phyloP scores from a whole-genome alignment of 108 stramenopile genomes.

The Cyclotella sp. region DNA sequence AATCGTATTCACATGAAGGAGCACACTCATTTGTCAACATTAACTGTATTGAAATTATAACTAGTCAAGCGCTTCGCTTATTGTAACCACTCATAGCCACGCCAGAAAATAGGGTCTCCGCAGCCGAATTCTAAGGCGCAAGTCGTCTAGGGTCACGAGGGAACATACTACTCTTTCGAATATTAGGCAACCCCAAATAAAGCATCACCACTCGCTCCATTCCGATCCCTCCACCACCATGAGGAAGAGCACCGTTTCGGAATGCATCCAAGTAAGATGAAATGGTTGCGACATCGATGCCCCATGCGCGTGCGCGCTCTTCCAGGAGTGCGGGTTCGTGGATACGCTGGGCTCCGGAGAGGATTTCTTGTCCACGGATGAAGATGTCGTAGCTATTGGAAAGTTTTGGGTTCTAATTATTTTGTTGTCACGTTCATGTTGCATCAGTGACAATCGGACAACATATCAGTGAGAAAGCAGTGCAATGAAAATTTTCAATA shows the following conservation, averaged over 20 bases:
- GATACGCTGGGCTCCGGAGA: constrained; percentile 98
- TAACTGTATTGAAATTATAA: too few species aligned
- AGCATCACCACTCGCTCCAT: constrained; percentile 99
- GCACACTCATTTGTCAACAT: too few species aligned
- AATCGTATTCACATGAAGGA: too few species aligned
- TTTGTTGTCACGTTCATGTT: background rate
- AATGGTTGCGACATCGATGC: constrained; percentile 90
- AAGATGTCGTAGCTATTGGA: constrained; percentile 99
- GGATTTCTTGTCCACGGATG: constrained; percentile 99
- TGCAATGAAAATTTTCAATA: background rate
- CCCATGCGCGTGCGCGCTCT: constrained; percentile 90
- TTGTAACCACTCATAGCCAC: too few species aligned
- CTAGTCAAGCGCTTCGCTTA: too few species aligned
- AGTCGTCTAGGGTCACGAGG: constrained; percentile 97
- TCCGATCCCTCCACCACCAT: constrained; percentile 98
- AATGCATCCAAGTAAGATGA: constrained; percentile 95
- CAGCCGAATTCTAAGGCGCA: constrained; percentile 73
- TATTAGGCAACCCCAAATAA: constrained; percentile 96
- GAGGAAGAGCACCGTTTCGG: constrained; percentile 96
- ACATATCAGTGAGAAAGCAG: background rate
- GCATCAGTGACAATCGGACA: background rate
- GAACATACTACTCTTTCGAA: constrained; percentile 97
- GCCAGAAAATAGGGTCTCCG: too few species aligned
- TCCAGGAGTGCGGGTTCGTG: constrained; percentile 95
- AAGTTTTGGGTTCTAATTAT: constrained; percentile 77